Evolutionary conservation across 129 eudicot species (phyloP).

Genomic region (Mikania micrantha): DNA sequence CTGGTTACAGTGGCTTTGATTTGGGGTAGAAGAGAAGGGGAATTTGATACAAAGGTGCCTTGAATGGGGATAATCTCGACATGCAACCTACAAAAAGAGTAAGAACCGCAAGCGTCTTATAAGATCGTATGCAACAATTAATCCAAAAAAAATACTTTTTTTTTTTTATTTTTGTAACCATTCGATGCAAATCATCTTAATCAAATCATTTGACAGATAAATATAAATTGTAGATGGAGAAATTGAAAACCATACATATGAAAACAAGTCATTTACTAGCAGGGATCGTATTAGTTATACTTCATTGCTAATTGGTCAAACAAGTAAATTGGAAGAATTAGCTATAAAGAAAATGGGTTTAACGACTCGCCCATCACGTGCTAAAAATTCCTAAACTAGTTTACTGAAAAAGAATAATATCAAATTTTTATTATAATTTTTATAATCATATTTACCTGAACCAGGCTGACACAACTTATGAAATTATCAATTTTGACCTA

Average conservation of each 20-base stretch:
- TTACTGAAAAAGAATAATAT: background rate
- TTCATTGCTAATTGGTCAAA: background rate
- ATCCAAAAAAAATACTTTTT: background rate
- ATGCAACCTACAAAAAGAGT: constrained; percentile 28
- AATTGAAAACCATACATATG: background rate
- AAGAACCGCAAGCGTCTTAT: background rate
- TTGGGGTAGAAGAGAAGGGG: constrained; percentile 26
- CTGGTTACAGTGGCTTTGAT: constrained; percentile 32
- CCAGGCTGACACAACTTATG: background rate
- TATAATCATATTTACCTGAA: background rate
- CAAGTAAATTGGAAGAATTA: background rate
- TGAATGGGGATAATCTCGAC: constrained; percentile 42
- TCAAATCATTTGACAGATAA: background rate
- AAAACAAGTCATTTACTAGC: background rate
- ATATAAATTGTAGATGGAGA: background rate
- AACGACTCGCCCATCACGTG: background rate
- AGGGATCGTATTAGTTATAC: background rate
- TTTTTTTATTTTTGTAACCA: background rate
- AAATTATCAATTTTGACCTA: background rate
- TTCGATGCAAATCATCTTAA: background rate
- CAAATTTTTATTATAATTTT: background rate
- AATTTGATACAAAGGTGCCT: constrained; percentile 38
- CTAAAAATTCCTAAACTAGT: background rate
- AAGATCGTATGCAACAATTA: background rate
- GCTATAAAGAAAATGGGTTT: background rate